Evolutionary conservation across 2,329 filamentous ascomycete genomes (phyloP).

Genomic region (Epichloe sylvatica): DNA sequence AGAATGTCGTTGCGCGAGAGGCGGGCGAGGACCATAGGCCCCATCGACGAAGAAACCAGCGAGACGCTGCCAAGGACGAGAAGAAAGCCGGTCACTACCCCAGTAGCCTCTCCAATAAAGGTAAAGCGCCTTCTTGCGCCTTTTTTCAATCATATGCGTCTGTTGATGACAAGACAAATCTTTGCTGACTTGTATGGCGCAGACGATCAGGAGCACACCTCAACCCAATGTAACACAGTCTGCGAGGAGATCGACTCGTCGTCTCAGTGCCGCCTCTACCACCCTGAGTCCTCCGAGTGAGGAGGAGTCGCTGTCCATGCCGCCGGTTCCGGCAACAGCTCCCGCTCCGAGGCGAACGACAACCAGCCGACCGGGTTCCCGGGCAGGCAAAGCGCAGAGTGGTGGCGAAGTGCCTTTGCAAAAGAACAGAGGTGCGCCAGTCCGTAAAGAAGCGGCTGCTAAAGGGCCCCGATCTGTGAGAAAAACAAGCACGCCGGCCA

Average conservation of each 20-base stretch:
- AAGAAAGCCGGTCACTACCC: constrained; percentile 47
- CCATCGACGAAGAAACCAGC: constrained; percentile 31
- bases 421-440: constrained; percentile 40
- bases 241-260: constrained; percentile 26
- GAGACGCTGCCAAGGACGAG: constrained; percentile 28
- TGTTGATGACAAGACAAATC: neutral
- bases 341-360: constrained; percentile 17
- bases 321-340: neutral
- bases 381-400: constrained; percentile 21
- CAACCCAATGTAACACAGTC: constrained; percentile 13
- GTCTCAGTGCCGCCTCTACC: constrained; percentile 35
- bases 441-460: constrained; percentile 27
- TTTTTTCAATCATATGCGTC: neutral
- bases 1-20: constrained; percentile 63
- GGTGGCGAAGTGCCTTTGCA: constrained; percentile 36
- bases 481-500: constrained; percentile 18
- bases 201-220: constrained; percentile 19
- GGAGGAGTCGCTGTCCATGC: constrained; percentile 7
- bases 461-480: constrained; percentile 22
- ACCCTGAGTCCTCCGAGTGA: constrained; percentile 14
- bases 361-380: constrained; percentile 14
- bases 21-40: constrained; percentile 43
- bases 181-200: constrained; percentile 10
- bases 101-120: constrained; percentile 18
- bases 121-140: constrained; percentile 8